phyloP scores from a whole-genome alignment of 148 eudicot genomes.

The Spergularia bocconei region DNA sequence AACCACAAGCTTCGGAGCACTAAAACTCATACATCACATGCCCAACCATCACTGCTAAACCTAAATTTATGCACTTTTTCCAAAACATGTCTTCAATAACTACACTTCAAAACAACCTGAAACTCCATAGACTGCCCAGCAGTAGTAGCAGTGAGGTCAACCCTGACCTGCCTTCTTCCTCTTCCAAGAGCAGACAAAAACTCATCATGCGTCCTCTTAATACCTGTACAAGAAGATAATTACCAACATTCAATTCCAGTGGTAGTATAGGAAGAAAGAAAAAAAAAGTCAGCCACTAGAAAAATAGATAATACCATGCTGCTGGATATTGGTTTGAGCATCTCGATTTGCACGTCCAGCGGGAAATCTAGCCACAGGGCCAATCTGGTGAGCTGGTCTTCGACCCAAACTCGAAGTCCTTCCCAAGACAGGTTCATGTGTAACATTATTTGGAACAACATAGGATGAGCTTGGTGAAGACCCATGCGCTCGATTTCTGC shows the following conservation, averaged over 20 bases:
- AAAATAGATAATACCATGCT: conserved; percentile 21
- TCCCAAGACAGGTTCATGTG: conserved; percentile 11
- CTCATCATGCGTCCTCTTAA: conserved; percentile 41
- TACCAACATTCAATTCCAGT: neutral
- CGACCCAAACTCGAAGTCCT: conserved; percentile 4
- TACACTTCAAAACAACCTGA: conserved; percentile 21
- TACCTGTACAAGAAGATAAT: conserved; percentile 26
- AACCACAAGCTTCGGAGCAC: neutral
- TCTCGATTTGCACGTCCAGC: conserved; percentile 12
- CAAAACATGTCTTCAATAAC: neutral
- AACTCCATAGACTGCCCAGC: conserved; percentile 23
- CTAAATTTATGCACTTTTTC: neutral
- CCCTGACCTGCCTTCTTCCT: conserved; percentile 27
- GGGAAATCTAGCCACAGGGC: conserved; percentile 24
- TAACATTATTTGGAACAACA: conserved; percentile 22
- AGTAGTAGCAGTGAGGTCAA: conserved; percentile 3
- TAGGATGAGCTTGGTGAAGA: conserved; percentile 23
- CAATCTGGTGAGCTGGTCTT: neutral
- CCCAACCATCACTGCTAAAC: neutral
- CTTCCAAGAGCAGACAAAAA: conserved; percentile 35
- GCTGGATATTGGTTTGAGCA: conserved; percentile 18
- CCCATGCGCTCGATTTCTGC: conserved; percentile 32
- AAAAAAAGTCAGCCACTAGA: neutral
- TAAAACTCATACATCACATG: neutral
- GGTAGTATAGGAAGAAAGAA: neutral